A percentile compares a stretch with the other conserved stretches of the same genome.
Evolutionary conservation across 805 yeast genomes (phyloP).

Genomic region (Kuraishia ogatae): DNA sequence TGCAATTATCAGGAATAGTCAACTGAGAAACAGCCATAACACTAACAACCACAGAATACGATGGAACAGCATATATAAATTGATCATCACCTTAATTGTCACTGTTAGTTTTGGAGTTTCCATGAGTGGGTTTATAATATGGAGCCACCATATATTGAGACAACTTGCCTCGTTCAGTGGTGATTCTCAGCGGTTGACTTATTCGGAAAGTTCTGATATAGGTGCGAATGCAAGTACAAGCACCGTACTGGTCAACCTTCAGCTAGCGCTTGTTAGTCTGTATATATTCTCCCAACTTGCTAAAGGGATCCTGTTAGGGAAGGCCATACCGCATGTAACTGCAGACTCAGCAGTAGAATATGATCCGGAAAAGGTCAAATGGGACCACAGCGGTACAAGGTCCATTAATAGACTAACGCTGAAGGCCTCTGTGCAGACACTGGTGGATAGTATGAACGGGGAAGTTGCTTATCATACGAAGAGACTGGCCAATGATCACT

Average conservation of each 20-base stretch:
- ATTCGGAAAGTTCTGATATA: too few species aligned
- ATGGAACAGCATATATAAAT: background rate
- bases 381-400: background rate
- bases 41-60: background rate
- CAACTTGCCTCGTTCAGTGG: background rate
- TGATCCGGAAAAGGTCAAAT: background rate
- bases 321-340: background rate
- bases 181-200: too few species aligned
- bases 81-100: background rate
- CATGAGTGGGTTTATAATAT: background rate
- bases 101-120: background rate
- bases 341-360: background rate
- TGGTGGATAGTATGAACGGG: background rate
- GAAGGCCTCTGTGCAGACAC: background rate
- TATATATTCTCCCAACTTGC: background rate
- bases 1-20: background rate
- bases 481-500: background rate
- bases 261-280: background rate
- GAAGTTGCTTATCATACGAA: background rate
- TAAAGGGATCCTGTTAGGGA: background rate
- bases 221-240: background rate
- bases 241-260: background rate
- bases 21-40: too few species aligned
- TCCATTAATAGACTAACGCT: background rate
- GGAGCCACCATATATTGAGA: background rate